phyloP scores from a whole-genome alignment of 805 yeast species.

The Candida xyloterini region DNA sequence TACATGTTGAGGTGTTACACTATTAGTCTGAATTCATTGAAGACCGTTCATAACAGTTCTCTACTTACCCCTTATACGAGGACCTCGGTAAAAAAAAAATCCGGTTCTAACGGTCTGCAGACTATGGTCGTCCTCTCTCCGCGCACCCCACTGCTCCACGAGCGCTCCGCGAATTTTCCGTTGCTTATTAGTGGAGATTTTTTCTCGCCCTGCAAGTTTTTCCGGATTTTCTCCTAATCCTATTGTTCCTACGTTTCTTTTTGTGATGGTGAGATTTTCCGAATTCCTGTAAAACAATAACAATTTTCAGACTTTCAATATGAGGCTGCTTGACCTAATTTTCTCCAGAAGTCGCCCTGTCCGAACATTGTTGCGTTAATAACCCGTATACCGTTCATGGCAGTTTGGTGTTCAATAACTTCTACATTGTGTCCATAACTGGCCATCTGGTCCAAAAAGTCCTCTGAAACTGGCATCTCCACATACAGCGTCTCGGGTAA shows the following conservation, averaged over 20 bases:
- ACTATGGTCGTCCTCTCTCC: neutral
- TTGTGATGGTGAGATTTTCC: conserved; percentile 1
- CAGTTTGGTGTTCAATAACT: conserved; percentile 45
- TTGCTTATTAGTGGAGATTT: conserved; percentile 4
- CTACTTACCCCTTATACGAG: neutral
- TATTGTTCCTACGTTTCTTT: conserved; percentile 8
- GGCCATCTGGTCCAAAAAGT: conserved; percentile 36
- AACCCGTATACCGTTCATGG: conserved; percentile 52
- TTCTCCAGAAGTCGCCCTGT: conserved; percentile 89
- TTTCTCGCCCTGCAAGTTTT: conserved; percentile 7
- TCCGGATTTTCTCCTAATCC: conserved; percentile 3
- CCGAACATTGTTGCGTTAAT: conserved; percentile 54
- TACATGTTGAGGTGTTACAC: neutral
- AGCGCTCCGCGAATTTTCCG: conserved; percentile 10
- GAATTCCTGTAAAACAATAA: neutral
- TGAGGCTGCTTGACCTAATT: conserved; percentile 71
- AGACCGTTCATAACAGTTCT: neutral
- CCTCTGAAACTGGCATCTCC: conserved; percentile 51
- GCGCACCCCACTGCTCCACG: conserved; percentile 13
- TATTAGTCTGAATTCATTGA: too few relatives aligned
- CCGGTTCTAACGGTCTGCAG: neutral
- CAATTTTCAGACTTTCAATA: conserved; percentile 33
- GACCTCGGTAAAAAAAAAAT: neutral
- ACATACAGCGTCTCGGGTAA: conserved; percentile 66
- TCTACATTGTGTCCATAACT: conserved; percentile 49